These are phyloP conservation scores for Carex myosuroides DNA, from an alignment of 176 grass and related monocot species.

Conservation along the genomic window DNA sequence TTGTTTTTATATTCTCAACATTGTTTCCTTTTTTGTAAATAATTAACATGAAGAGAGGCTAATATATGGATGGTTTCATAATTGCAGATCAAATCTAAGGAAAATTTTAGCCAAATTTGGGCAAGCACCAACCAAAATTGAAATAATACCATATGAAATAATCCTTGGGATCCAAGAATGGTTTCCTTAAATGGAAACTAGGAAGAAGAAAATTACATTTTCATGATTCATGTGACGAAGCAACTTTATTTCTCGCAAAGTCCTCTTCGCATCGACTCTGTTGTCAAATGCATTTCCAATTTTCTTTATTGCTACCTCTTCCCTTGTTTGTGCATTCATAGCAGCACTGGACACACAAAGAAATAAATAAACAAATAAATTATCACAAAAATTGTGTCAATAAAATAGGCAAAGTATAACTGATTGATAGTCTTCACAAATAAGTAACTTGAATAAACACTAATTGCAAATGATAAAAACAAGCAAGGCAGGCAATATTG, in stretches of 20 bases:
- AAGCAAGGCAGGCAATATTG: not conserved
- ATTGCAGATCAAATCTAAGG: not conserved
- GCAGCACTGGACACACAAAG: constrained; percentile 50
- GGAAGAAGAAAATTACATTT: constrained; percentile 46
- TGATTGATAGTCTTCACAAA: not conserved
- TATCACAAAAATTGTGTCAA: not conserved
- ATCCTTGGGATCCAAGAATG: not conserved
- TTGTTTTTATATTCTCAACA: not conserved
- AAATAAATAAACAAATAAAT: not conserved
- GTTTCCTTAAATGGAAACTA: not conserved
- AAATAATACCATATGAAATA: not conserved
- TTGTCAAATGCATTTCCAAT: constrained; percentile 99
- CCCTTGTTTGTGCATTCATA: constrained; percentile 65
- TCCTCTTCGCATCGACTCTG: constrained; percentile 82
- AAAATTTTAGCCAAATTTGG: not conserved
- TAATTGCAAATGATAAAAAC: not conserved
- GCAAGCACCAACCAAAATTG: not conserved
- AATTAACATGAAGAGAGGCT: not conserved
- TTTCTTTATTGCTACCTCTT: constrained; percentile 96
- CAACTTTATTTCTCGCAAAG: constrained; percentile 93
- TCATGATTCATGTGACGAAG: constrained; percentile 95
- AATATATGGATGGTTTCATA: not conserved
- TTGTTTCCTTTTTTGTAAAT: not conserved
- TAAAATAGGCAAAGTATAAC: not conserved
- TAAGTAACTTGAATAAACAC: not conserved